phyloP scores from a whole-genome alignment of 495 filamentous ascomycete genomes.

The Aspergillus biplanus region DNA sequence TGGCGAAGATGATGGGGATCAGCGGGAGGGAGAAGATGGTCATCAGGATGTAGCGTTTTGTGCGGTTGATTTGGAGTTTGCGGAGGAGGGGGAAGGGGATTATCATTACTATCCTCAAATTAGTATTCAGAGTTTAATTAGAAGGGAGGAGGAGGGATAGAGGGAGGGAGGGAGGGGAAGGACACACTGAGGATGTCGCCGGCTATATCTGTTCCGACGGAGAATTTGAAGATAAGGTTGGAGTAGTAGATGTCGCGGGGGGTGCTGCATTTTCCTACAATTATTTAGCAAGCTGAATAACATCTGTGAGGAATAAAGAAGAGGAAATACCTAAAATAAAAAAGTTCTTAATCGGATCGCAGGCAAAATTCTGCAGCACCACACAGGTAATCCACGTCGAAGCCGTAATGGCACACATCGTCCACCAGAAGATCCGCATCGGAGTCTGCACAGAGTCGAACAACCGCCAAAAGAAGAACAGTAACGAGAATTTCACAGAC shows the following conservation, averaged over 20 bases:
- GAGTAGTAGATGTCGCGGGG: not conserved
- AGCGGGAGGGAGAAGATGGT: not conserved
- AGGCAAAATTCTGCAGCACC: conserved; percentile 2
- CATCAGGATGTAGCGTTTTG: not conserved
- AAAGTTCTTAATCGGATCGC: conserved; percentile 1
- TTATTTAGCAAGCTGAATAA: not conserved
- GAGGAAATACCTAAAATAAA: not conserved
- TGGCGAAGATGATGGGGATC: conserved; percentile 3
- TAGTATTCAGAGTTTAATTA: not conserved
- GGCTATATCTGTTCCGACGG: conserved; percentile 1
- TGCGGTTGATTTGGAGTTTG: not conserved
- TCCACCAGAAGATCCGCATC: not conserved
- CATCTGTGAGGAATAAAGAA: not conserved
- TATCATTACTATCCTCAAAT: conserved; percentile 2
- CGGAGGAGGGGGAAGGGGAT: conserved; percentile 1
- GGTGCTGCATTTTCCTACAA: not conserved
- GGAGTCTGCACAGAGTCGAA: conserved; percentile 2
- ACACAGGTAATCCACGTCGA: conserved; percentile 1
- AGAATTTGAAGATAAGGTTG: conserved; percentile 4
- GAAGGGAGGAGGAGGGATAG: not conserved
- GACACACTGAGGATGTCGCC: not conserved
- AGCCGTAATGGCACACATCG: conserved; percentile 3
- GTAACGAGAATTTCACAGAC: not conserved
- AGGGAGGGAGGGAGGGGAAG: not conserved
- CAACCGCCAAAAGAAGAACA: conserved; percentile 3